Evolutionary conservation across 192 early-diverging fungal genomes (phyloP).

Genomic region (Podila epicladia): DNA sequence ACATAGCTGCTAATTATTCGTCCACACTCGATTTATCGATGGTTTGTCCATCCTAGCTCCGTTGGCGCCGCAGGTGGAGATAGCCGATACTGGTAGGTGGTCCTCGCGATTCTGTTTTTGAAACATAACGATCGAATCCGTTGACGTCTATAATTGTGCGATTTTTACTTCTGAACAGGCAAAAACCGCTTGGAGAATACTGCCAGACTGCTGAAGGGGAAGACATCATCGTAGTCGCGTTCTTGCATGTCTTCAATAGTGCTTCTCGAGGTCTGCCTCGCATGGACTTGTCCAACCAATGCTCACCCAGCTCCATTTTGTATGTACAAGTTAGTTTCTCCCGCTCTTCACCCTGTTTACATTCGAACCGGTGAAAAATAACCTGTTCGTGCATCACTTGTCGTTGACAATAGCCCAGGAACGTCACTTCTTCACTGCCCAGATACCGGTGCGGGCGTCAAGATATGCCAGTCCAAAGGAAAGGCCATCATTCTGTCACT

Average conservation of each 20-base stretch:
- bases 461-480: conserved; percentile 75
- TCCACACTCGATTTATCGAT: background rate
- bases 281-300: conserved; percentile 77
- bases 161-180: conserved; percentile 4
- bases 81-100: conserved; percentile 37
- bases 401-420: conserved; percentile 42
- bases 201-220: conserved; percentile 60
- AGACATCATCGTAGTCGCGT: conserved; percentile 68
- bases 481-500: conserved; percentile 80
- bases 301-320: conserved; percentile 59
- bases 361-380: too few relatives aligned
- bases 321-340: conserved; percentile 4
- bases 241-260: conserved; percentile 73
- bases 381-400: too few relatives aligned
- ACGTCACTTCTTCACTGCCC: conserved; percentile 77
- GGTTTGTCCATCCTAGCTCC: conserved; percentile 52
- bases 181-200: conserved; percentile 64
- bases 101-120: background rate
- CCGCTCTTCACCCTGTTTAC: too few relatives aligned
- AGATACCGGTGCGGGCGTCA: conserved; percentile 71
- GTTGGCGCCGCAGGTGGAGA: conserved; percentile 58
- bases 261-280: conserved; percentile 59
- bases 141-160: background rate
- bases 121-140: background rate
- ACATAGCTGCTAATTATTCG: background rate